Base-by-base conservation (phyloP, 208 protist genomes). In the Strigomonas galati region DNA sequence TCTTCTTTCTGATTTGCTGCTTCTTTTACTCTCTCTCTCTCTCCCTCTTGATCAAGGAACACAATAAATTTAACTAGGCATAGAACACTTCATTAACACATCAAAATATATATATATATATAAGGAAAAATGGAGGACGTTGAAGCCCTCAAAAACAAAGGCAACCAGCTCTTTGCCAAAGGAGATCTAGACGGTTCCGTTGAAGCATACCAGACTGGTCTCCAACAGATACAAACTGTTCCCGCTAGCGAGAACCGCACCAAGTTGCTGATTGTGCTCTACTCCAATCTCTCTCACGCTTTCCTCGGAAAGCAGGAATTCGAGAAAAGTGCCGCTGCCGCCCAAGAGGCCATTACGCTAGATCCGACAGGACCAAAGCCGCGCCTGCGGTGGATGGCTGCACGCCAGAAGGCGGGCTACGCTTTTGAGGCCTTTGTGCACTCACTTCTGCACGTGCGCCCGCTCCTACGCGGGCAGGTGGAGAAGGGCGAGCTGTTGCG, bases 391-490 rank as follows among this genome's bases (percentile, higher is more conserved):
- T 91, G 78, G 57, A 70, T 94, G 32, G 73, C 91, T 53, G 81
- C 82, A 2, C 74, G 81, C 1, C 76, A 77, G 19, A 67, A 75
- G 21, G 78, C 23, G 21, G 84, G 85, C 0, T 89, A 77, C 69
- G 71, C 82, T 0, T 94, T 94, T 65, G 88, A 94, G 51, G 88
- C 85, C 9, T 81, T 92, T 62, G 88, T 94, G 21, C 60, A 80
- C 51, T 71, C 75, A 2, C 65, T 91, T 9, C 75, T 73, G 12
- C 72, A 85, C 55, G 48, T 91, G 27, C 82, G 82, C 0, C 85
- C 88, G 0, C 71, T 93, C 7, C 59, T 93, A 6, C 79, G 84
- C 1, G 44, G 21, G 27, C 46, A 78, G 27, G 32, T 51, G 40
- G 67, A 73, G 44, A 30, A 51, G 46, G 48, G 65, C 32, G 57